These are phyloP conservation scores for Gamarada debralockiae DNA, from an alignment of 495 filamentous ascomycete species.

Conservation along the genomic window DNA sequence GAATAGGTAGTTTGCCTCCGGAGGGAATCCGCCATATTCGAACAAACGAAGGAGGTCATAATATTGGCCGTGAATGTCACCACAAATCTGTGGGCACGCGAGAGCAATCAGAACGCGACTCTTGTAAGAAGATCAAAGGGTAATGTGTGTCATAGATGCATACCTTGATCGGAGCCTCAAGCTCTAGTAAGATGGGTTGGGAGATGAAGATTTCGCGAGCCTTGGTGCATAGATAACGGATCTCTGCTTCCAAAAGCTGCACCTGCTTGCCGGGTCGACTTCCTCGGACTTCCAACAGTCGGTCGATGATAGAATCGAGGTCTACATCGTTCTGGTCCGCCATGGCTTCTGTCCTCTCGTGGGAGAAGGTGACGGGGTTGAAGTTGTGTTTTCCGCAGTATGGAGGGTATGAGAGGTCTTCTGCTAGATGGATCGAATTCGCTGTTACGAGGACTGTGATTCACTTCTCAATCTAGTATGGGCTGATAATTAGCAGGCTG, in stretches of 20 bases:
- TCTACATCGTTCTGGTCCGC: conserved; percentile 97
- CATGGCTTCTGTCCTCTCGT: conserved; percentile 55
- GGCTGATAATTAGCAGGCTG: conserved; percentile 17
- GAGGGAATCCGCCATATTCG: conserved; percentile 98
- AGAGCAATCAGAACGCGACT: conserved; percentile 1
- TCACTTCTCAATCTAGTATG: conserved; percentile 22
- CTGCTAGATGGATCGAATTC: conserved; percentile 12
- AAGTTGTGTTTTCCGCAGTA: conserved; percentile 24
- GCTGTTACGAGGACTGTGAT: conserved; percentile 26
- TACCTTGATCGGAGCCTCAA: conserved; percentile 99
- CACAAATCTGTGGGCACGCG: conserved; percentile 71
- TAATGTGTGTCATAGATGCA: conserved; percentile 24
- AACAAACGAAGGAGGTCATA: conserved; percentile 97
- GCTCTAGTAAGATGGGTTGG: conserved; percentile 94
- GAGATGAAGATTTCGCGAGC: conserved; percentile 99
- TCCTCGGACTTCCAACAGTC: conserved; percentile 94
- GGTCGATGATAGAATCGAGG: conserved; percentile 98
- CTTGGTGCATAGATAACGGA: conserved; percentile 97
- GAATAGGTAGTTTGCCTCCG: conserved; percentile 99
- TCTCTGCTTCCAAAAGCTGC: conserved; percentile 93
- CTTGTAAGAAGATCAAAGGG: background rate
- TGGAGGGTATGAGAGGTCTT: background rate
- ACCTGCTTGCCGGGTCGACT: conserved; percentile 98
- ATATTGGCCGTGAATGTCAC: conserved; percentile 99
- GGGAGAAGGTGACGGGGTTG: conserved; percentile 18